Conservation (phyloP, 257 asterid genomes). For the Fraxinus excelsior region DNA sequence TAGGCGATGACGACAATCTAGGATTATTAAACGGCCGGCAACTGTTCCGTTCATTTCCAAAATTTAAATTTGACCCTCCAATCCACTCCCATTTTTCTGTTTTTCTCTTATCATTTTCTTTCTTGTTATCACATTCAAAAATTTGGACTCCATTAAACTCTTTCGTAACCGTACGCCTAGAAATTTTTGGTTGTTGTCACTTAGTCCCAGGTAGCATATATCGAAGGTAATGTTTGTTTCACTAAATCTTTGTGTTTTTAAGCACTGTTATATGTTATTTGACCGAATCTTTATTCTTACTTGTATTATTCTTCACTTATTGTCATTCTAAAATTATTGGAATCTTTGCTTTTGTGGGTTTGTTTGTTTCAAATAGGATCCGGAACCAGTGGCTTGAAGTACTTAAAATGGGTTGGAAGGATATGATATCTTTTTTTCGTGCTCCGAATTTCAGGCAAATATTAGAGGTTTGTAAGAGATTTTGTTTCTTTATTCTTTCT, state of each 20-base stretch:
- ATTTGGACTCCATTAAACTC: neutral
- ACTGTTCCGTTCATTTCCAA: neutral
- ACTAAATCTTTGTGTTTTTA: too few species aligned
- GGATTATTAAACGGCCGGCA: neutral
- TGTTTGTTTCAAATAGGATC: neutral
- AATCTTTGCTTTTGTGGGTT: neutral
- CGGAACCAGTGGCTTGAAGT: slow-evolving; percentile 1
- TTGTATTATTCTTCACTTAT: neutral
- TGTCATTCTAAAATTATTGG: neutral
- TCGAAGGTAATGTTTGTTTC: neutral
- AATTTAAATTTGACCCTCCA: neutral
- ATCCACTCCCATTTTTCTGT: neutral
- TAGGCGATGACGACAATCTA: neutral
- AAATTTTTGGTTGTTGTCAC: neutral
- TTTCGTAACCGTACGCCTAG: neutral
- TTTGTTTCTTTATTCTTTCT: neutral
- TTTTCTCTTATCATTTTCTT: neutral
- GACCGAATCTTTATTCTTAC: neutral
- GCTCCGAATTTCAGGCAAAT: neutral
- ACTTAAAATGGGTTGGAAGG: neutral
- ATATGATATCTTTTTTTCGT: neutral
- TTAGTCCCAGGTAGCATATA: neutral
- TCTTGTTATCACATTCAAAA: neutral
- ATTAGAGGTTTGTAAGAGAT: neutral
- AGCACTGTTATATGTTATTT: too few species aligned